Evolutionary conservation across 768 basidiomycete species (phyloP), one percentile per base, ranked within the genome.

Genomic region (Agrocybe praecox): DNA sequence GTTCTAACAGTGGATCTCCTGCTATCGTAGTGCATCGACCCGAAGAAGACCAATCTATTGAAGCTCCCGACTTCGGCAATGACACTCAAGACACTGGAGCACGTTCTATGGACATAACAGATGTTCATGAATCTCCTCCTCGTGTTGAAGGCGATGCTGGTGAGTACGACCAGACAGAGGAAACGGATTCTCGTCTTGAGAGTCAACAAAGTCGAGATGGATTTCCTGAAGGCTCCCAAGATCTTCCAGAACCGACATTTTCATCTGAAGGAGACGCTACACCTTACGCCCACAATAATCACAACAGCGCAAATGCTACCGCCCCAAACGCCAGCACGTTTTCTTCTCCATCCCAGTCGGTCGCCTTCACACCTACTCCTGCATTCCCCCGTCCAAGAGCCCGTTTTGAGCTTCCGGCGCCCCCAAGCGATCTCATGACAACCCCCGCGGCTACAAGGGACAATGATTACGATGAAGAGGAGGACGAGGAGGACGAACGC

Each of bases 331-430:
- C 80, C 2, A 76, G 69, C 32, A 75, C 76, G 6, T 75, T 76
- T 57, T 79, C 85, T 2, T 88, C 88, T 23, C 85, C 88, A 2
- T 76, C 75, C 0, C 77, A 73, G 21, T 86, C 86, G 2, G 58
- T 79, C 1, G 73, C 82, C 22, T 85, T 88, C 56, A 91, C 90
- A 0, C 89, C 88, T 9, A 90, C 87, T 0, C 88, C 88, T 26
- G 83, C 84, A 4, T 82, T 85, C 57, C 83, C 84, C 56, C 83
- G 79, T 36, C 72, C 79, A 46, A 80, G 89, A 12, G 80, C 89
- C 19, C 83, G 87, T 15, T 90, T 91, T 69, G 75, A 80, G 52
- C 65, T 81, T 23, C 78, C 84, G 5, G 65, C 76, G 1, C 75
- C 76, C 23, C 74, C 79, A 9, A 65, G 71, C n/a, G 76, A 80